phyloP scores from a whole-genome alignment of 208 protist genomes.

The Acanthamoeba lenticulata region DNA sequence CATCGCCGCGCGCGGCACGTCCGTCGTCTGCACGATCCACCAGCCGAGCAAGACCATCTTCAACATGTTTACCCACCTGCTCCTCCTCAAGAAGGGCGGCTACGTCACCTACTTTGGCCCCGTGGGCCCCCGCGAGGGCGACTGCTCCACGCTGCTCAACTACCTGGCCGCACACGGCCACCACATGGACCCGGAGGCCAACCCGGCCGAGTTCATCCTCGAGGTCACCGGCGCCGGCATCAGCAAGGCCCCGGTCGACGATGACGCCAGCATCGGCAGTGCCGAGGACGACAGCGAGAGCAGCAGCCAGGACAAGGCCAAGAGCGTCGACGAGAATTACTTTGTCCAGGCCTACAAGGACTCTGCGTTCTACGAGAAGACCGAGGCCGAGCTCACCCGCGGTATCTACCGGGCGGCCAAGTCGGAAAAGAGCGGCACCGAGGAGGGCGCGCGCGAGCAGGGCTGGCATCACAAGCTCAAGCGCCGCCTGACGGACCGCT shows the following conservation, averaged over 20 bases:
- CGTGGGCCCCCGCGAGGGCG: neutral
- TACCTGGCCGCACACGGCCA: neutral
- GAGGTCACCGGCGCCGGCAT: conserved; percentile 10
- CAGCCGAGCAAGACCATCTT: too few species aligned
- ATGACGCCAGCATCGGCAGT: too few species aligned
- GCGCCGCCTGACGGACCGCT: neutral
- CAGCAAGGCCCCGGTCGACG: neutral
- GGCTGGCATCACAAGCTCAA: neutral
- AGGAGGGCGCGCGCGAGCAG: neutral
- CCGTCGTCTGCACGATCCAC: too few species aligned
- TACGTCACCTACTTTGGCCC: conserved; percentile 18
- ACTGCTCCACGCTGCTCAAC: neutral
- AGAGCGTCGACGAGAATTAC: neutral
- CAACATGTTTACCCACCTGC: too few species aligned
- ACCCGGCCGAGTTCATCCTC: conserved; percentile 51
- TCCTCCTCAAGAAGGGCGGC: too few species aligned
- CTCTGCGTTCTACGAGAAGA: neutral
- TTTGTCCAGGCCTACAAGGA: neutral
- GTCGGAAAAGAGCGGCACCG: too few species aligned
- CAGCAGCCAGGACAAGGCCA: too few species aligned
- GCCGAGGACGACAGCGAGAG: neutral
- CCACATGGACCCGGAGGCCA: neutral
- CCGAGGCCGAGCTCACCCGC: neutral
- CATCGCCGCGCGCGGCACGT: neutral
- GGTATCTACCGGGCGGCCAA: conserved; percentile 18